Percentiles rank a stretch among this genome's conserved stretches.
phyloP scores from a whole-genome alignment of 495 filamentous ascomycete species.

The Beverwykella pulmonaria region DNA sequence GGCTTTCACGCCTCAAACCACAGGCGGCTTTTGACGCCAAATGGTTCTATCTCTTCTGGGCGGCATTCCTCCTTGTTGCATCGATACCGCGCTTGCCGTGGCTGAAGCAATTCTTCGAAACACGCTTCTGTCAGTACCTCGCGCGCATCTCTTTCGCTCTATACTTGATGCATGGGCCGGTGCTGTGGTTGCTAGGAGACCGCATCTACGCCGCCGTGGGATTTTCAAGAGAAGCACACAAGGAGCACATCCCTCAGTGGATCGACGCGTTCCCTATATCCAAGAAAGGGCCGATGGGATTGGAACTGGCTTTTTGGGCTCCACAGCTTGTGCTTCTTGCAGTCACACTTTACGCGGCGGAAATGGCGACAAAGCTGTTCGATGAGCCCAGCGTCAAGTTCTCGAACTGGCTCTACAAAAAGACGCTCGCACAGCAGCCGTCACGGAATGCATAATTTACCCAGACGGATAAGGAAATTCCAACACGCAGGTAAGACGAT shows the following conservation, averaged over 20 bases:
- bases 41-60: conserved; percentile 40
- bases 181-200: conserved; percentile 53
- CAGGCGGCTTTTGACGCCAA: conserved; percentile 55
- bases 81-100: conserved; percentile 29
- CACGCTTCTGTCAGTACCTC: conserved; percentile 50
- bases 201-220: conserved; percentile 58
- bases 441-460: not conserved
- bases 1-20: conserved; percentile 30
- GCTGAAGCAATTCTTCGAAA: conserved; percentile 36
- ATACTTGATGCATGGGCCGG: conserved; percentile 59
- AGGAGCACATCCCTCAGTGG: conserved; percentile 49
- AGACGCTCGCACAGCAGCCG: conserved; percentile 32
- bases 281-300: conserved; percentile 54
- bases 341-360: conserved; percentile 60
- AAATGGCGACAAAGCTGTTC: conserved; percentile 56
- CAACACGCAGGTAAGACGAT: no score
- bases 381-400: conserved; percentile 61
- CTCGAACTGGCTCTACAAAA: conserved; percentile 56
- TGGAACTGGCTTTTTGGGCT: conserved; percentile 57
- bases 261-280: conserved; percentile 53
- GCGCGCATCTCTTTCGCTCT: conserved; percentile 56
- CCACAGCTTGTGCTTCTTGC: conserved; percentile 60
- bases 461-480: not conserved
- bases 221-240: conserved; percentile 48
- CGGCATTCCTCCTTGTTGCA: conserved; percentile 43